These are phyloP conservation scores for Fusarium sp. DNA, from an alignment of 2,329 filamentous ascomycete genomes.

Conservation along the genomic window DNA sequence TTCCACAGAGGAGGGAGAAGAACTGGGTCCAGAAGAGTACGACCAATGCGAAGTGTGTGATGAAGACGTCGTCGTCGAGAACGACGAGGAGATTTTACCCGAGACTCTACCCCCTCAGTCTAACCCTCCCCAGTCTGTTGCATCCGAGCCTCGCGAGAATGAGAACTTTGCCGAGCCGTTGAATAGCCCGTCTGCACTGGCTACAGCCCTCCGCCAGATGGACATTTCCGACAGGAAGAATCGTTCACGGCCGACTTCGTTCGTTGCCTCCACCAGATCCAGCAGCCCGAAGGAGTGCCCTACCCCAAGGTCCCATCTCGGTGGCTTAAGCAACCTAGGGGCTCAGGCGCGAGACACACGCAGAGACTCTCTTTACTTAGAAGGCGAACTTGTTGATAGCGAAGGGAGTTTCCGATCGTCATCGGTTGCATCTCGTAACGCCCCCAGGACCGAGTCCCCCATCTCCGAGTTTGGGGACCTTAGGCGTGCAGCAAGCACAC, in stretches of 20 bases:
- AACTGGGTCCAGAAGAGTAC: slow-evolving; percentile 50
- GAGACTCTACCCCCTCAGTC: slow-evolving; percentile 28
- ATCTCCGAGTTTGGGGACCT: slow-evolving; percentile 86
- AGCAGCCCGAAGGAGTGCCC: slow-evolving; percentile 92
- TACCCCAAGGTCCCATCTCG: slow-evolving; percentile 86
- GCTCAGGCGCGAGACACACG: slow-evolving; percentile 72
- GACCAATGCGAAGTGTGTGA: slow-evolving; percentile 45
- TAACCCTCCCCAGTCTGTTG: slow-evolving; percentile 22
- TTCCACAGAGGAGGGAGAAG: slow-evolving; percentile 73
- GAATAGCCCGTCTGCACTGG: slow-evolving; percentile 63
- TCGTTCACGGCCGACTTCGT: slow-evolving; percentile 63
- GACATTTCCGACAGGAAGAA: slow-evolving; percentile 47
- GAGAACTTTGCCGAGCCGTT: slow-evolving; percentile 40
- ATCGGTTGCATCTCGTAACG: slow-evolving; percentile 76
- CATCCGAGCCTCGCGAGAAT: slow-evolving; percentile 19
- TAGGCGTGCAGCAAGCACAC: slow-evolving; percentile 79
- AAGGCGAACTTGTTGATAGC: slow-evolving; percentile 87
- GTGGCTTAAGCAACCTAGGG: slow-evolving; percentile 66
- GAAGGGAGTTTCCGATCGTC: slow-evolving; percentile 89
- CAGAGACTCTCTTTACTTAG: slow-evolving; percentile 81
- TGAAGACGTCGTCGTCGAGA: slow-evolving; percentile 50
- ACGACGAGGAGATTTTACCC: slow-evolving; percentile 31
- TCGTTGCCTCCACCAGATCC: slow-evolving; percentile 81
- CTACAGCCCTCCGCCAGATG: slow-evolving; percentile 62
- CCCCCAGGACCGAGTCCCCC: slow-evolving; percentile 86